Evolutionary conservation across 2,329 filamentous ascomycete genomes (phyloP).

Genomic region (Penicillium sp.): DNA sequence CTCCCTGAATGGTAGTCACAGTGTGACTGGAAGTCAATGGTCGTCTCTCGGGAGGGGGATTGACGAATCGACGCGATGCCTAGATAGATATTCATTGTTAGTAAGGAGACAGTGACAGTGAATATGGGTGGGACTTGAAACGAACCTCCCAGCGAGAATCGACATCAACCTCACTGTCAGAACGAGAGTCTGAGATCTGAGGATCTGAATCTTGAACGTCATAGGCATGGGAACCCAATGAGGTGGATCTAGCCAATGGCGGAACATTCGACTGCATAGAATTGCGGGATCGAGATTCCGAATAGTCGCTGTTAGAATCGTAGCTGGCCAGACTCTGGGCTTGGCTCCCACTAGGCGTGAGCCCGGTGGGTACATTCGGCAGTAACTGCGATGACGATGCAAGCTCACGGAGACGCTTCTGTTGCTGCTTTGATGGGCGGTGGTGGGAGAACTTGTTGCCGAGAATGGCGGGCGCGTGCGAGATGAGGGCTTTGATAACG

Average conservation of each 20-base stretch:
- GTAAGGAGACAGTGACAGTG: slow-evolving; percentile 2
- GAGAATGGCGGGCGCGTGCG: slow-evolving; percentile 91
- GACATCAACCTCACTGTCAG: slow-evolving; percentile 36
- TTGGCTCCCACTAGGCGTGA: slow-evolving; percentile 29
- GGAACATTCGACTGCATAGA: slow-evolving; percentile 38
- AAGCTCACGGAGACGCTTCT: slow-evolving; percentile 74
- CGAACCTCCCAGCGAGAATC: slow-evolving; percentile 41
- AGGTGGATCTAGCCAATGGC: slow-evolving; percentile 36
- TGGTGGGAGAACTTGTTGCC: slow-evolving; percentile 95
- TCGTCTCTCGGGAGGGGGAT: slow-evolving; percentile 30
- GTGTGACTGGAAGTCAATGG: slow-evolving; percentile 32
- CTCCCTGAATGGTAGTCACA: slow-evolving; percentile 24
- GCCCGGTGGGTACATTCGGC: slow-evolving; percentile 38
- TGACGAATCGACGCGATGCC: slow-evolving; percentile 36
- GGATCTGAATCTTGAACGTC: slow-evolving; percentile 24
- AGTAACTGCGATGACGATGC: slow-evolving; percentile 71
- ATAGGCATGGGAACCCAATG: slow-evolving; percentile 33
- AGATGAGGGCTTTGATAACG: slow-evolving; percentile 88
- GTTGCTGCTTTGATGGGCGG: slow-evolving; percentile 73
- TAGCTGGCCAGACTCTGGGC: slow-evolving; percentile 35
- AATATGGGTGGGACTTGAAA: slow-evolving; percentile 16
- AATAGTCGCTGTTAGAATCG: slow-evolving; percentile 40
- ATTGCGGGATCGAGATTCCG: slow-evolving; percentile 35
- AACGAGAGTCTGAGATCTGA: slow-evolving; percentile 32
- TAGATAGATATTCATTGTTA: slow-evolving; percentile 22